Conservation (phyloP, 2,329 filamentous ascomycete genomes). For the Seiridium unicorne region DNA sequence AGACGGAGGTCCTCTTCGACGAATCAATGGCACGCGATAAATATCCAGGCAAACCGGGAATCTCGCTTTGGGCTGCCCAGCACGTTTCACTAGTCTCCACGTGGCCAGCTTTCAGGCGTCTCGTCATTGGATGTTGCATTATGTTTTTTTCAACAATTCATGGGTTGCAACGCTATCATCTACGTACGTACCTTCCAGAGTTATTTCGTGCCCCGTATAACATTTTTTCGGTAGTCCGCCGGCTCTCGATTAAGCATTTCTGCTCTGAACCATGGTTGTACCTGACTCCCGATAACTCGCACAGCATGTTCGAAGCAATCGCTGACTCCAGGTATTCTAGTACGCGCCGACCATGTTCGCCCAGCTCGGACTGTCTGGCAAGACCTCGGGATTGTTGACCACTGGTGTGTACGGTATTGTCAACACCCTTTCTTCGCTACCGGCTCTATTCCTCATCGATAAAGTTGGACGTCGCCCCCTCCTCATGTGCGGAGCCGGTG, state of each 20-base stretch:
- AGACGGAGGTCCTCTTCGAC: constrained; percentile 35
- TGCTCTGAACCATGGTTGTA: too few species aligned
- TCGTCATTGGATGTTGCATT: constrained; percentile 52
- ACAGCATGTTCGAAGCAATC: neutral
- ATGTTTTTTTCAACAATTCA: constrained; percentile 55
- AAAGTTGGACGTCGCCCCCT: constrained; percentile 43
- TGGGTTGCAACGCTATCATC: constrained; percentile 45
- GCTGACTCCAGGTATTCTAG: neutral
- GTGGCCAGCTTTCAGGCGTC: constrained; percentile 35
- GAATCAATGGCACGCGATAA: constrained; percentile 23
- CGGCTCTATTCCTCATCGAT: constrained; percentile 40
- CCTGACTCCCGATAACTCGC: neutral
- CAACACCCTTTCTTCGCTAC: constrained; percentile 44
- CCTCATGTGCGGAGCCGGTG: constrained; percentile 35
- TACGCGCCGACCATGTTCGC: constrained; percentile 45
- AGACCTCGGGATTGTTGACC: constrained; percentile 47
- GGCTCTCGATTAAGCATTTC: neutral
- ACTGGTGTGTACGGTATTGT: constrained; percentile 58
- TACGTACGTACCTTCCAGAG: neutral
- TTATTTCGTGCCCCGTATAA: neutral
- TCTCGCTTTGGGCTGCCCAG: constrained; percentile 28
- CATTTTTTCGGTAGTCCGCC: neutral
- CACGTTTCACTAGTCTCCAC: constrained; percentile 28
- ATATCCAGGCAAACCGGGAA: constrained; percentile 28
- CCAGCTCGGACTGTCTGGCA: constrained; percentile 38